phyloP scores from a whole-genome alignment of 2,329 filamentous ascomycete species.

The Tetracladium maxilliforme region DNA sequence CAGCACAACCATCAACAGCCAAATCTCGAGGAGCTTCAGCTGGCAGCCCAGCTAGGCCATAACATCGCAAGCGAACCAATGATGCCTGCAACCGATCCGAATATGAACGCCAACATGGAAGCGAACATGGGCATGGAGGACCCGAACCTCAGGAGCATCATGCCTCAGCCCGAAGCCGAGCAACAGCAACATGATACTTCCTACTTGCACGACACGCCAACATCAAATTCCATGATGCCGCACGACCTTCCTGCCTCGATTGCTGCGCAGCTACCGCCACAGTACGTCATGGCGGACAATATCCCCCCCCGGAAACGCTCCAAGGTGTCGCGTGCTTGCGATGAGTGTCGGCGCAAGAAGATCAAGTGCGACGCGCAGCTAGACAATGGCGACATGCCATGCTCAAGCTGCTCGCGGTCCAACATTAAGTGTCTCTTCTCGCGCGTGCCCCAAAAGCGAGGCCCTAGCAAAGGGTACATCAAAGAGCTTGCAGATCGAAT shows the following conservation, averaged over 20 bases:
- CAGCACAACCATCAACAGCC: conserved; percentile 4
- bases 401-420: conserved; percentile 68
- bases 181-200: conserved; percentile 15
- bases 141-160: conserved; percentile 17
- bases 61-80: conserved; percentile 26
- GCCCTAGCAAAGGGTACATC: conserved; percentile 89
- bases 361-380: conserved; percentile 76
- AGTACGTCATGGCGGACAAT: conserved; percentile 26
- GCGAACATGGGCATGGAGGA: conserved; percentile 13
- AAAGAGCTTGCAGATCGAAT: conserved; percentile 75
- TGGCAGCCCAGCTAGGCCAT: conserved; percentile 28
- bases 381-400: conserved; percentile 58
- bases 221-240: conserved; percentile 5
- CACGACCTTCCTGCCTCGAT: conserved; percentile 4
- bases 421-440: conserved; percentile 73
- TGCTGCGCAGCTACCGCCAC: conserved; percentile 8
- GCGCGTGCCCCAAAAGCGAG: conserved; percentile 74
- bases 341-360: conserved; percentile 81
- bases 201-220: neutral
- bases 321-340: conserved; percentile 79
- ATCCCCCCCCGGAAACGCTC: conserved; percentile 55
- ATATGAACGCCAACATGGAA: conserved; percentile 20
- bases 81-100: conserved; percentile 20
- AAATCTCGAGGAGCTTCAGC: conserved; percentile 24
- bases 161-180: conserved; percentile 10